Evolutionary conservation across 192 early-diverging fungal genomes (phyloP).

Genomic region (Coemansia sp.): DNA sequence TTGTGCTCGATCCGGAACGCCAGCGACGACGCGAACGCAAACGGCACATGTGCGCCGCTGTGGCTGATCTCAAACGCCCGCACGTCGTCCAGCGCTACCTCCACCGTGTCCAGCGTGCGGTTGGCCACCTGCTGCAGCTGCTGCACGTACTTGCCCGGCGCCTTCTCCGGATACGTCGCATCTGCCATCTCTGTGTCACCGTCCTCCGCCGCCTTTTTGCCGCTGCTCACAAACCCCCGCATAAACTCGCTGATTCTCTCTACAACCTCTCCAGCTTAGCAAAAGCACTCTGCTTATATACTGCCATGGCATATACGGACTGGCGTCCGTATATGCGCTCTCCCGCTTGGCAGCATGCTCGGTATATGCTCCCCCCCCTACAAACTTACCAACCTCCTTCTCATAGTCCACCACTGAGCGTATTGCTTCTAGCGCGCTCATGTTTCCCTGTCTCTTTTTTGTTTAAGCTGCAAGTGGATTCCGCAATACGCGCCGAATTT

Average conservation of each 20-base stretch:
- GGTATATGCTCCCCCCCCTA: too few relatives aligned
- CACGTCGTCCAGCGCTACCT: constrained; percentile 70
- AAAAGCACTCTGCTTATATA: too few relatives aligned
- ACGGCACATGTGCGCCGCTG: constrained; percentile 25
- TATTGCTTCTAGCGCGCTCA: constrained; percentile 49
- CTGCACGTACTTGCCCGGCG: constrained; percentile 46
- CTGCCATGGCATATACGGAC: too few relatives aligned
- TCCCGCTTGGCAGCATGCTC: too few relatives aligned
- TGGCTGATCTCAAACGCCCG: constrained; percentile 47
- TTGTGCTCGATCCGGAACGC: constrained; percentile 75
- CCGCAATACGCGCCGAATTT: background rate
- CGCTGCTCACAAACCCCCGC: constrained; percentile 28
- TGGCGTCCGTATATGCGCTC: too few relatives aligned
- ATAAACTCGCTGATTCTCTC: constrained; percentile 36
- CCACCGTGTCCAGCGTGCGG: constrained; percentile 58
- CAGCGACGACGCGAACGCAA: constrained; percentile 42
- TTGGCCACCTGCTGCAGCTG: constrained; percentile 64
- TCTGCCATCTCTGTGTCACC: constrained; percentile 15
- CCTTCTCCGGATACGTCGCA: constrained; percentile 16
- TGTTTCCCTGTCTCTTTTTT: background rate
- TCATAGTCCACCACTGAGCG: constrained; percentile 48
- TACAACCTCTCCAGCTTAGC: constrained; percentile 1
- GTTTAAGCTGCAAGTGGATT: background rate
- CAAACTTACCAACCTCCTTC: constrained; percentile 36
- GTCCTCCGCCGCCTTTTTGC: constrained; percentile 18